These are phyloP conservation scores for Neofusicoccum laricinum DNA, from an alignment of 2,329 filamentous ascomycete species.

Conservation along the genomic window DNA sequence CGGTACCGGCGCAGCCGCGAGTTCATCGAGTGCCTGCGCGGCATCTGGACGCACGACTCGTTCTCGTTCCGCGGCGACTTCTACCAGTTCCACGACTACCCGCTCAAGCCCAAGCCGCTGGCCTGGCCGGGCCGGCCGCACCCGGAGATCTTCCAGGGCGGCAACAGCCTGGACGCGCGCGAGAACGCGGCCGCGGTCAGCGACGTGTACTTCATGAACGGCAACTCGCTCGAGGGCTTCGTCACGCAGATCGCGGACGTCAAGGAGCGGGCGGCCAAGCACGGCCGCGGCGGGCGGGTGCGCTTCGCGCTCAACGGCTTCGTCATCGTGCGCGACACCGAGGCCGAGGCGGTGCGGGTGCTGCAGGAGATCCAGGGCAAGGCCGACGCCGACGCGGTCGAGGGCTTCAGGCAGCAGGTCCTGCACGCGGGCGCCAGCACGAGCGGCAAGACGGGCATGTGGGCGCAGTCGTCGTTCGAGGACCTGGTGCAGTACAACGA, in stretches of 20 bases:
- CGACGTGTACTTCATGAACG: constrained; percentile 57
- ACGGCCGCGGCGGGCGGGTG: constrained; percentile 44
- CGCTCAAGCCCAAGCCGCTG: constrained; percentile 51
- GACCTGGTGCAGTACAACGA: constrained; percentile 56
- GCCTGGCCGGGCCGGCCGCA: constrained; percentile 38
- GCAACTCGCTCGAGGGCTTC: constrained; percentile 55
- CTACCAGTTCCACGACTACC: constrained; percentile 53
- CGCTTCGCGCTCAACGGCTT: constrained; percentile 52
- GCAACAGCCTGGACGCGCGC: constrained; percentile 51
- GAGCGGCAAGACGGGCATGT: constrained; percentile 51
- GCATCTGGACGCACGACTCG: constrained; percentile 50
- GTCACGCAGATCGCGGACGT: constrained; percentile 51
- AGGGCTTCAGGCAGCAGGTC: constrained; percentile 49
- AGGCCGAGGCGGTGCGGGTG: constrained; percentile 49
- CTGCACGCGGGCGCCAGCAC: constrained; percentile 51
- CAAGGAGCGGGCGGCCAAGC: constrained; percentile 44
- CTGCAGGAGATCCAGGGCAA: constrained; percentile 54
- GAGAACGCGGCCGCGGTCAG: constrained; percentile 48
- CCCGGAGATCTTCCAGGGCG: constrained; percentile 54
- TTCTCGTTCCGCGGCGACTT: constrained; percentile 53
- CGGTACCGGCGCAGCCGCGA: constrained; percentile 50
- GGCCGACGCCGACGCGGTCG: constrained; percentile 50
- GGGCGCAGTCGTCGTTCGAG: constrained; percentile 51
- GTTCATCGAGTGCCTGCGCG: constrained; percentile 51
- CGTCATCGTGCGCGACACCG: constrained; percentile 50